Evolutionary conservation across 805 yeast species (phyloP).

Genomic region (Candida vartiovaarae): DNA sequence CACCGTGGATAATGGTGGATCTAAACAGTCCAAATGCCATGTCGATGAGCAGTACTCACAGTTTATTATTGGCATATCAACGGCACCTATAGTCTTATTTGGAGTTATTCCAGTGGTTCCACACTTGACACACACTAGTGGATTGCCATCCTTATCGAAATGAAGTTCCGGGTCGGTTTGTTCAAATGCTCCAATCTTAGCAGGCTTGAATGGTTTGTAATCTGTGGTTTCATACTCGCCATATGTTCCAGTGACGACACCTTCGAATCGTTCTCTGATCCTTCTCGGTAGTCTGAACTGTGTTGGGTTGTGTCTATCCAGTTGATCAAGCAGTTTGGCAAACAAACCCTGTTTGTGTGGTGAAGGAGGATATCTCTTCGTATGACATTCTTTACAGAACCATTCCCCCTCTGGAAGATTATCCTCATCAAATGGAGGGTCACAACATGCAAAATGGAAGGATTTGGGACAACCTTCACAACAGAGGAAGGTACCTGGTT

Average conservation of each 20-base stretch:
- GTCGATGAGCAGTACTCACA: slow-evolving; percentile 80
- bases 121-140: slow-evolving; percentile 71
- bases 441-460: slow-evolving; percentile 85
- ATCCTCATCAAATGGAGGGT: slow-evolving; percentile 79
- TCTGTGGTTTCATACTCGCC: slow-evolving; percentile 72
- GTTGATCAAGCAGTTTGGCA: slow-evolving; percentile 50
- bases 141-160: slow-evolving; percentile 60
- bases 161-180: slow-evolving; percentile 57
- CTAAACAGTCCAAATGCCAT: slow-evolving; percentile 87
- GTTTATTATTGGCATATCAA: slow-evolving; percentile 48
- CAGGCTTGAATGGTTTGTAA: slow-evolving; percentile 40
- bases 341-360: slow-evolving; percentile 35
- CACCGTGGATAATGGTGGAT: slow-evolving; percentile 65
- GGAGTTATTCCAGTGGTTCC: slow-evolving; percentile 54
- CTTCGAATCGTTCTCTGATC: slow-evolving; percentile 64
- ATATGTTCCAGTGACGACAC: slow-evolving; percentile 55
- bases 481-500: slow-evolving; percentile 82
- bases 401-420: slow-evolving; percentile 81
- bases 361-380: slow-evolving; percentile 32
- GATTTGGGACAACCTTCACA: slow-evolving; percentile 92
- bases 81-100: slow-evolving; percentile 31
- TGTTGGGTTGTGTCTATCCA: slow-evolving; percentile 55
- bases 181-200: slow-evolving; percentile 36
- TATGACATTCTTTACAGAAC: slow-evolving; percentile 75
- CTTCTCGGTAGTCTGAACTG: slow-evolving; percentile 62